A percentile compares a stretch with the other conserved stretches of the same genome.
Conservation (phyloP, 2,329 filamentous ascomycete genomes). For the Talaromyces verruculosus region DNA sequence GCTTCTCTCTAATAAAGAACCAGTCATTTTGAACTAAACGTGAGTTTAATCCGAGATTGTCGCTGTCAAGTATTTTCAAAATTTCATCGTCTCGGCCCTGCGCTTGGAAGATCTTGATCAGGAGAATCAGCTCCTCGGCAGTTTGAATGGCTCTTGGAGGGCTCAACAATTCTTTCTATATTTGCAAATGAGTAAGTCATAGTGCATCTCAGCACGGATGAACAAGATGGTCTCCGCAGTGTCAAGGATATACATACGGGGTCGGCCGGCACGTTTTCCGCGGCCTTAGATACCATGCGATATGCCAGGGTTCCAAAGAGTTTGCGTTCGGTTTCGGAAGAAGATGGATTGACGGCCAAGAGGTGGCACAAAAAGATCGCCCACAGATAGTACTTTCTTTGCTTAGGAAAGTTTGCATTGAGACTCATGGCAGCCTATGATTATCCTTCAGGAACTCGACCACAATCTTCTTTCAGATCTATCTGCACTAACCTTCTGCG, state of each 20-base stretch:
- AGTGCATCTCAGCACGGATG: background rate
- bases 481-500: conserved; percentile 47
- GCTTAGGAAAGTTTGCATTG: conserved; percentile 50
- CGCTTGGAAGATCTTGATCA: conserved; percentile 46
- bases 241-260: conserved; percentile 37
- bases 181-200: background rate
- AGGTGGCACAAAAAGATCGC: conserved; percentile 50
- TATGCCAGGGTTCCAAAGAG: conserved; percentile 53
- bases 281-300: conserved; percentile 51
- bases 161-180: conserved; percentile 44
- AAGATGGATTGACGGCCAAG: conserved; percentile 37
- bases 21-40: conserved; percentile 46
- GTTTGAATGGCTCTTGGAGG: conserved; percentile 47
- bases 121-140: conserved; percentile 48
- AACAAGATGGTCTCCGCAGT: background rate
- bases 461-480: background rate
- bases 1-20: conserved; percentile 41
- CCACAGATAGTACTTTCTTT: conserved; percentile 52
- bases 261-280: conserved; percentile 44
- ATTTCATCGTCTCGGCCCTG: conserved; percentile 44
- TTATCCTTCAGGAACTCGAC: background rate
- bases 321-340: conserved; percentile 45
- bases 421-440: conserved; percentile 51
- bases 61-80: conserved; percentile 44
- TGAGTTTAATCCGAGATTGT: conserved; percentile 44